These are phyloP conservation scores for Chrysosporium keratinophilum DNA, from an alignment of 2,329 filamentous ascomycete genomes.

Conservation along the genomic window DNA sequence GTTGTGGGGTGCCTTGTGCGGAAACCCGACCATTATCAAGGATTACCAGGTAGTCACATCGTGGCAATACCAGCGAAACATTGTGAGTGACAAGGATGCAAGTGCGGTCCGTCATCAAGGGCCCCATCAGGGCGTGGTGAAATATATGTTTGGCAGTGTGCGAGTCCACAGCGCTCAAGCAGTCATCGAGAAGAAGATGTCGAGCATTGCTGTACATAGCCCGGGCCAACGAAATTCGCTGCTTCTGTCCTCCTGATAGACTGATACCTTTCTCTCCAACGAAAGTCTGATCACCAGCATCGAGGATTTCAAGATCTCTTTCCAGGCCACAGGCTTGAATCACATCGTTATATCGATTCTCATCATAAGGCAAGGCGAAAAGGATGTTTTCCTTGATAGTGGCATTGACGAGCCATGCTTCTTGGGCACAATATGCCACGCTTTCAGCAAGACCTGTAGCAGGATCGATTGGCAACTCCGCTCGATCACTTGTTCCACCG, in stretches of 20 bases:
- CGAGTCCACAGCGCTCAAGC: slow-evolving; percentile 90
- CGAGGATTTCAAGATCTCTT: slow-evolving; percentile 82
- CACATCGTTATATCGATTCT: slow-evolving; percentile 75
- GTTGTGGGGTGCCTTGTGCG: slow-evolving; percentile 63
- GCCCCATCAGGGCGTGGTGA: slow-evolving; percentile 78
- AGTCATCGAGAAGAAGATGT: slow-evolving; percentile 86
- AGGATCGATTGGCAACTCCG: slow-evolving; percentile 71
- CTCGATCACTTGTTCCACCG: slow-evolving; percentile 64
- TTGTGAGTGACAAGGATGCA: slow-evolving; percentile 97
- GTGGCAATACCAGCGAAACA: slow-evolving; percentile 71
- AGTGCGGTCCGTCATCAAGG: slow-evolving; percentile 77
- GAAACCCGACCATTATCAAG: slow-evolving; percentile 77
- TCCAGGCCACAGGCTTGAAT: slow-evolving; percentile 84
- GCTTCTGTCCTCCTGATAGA: slow-evolving; percentile 92
- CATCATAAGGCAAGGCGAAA: slow-evolving; percentile 71
- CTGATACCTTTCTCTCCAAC: slow-evolving; percentile 97
- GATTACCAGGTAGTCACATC: slow-evolving; percentile 68
- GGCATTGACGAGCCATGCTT: slow-evolving; percentile 93
- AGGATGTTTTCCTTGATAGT: slow-evolving; percentile 94
- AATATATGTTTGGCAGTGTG: slow-evolving; percentile 99
- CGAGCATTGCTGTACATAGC: slow-evolving; percentile 92
- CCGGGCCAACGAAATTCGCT: slow-evolving; percentile 90
- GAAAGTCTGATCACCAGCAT: slow-evolving; percentile 81
- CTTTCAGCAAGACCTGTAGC: slow-evolving; percentile 81
- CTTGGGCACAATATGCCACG: slow-evolving; percentile 91